These are phyloP conservation scores for Teratosphaeriaceae sp. DNA, from an alignment of 2,329 filamentous ascomycete genomes.

Conservation along the genomic window DNA sequence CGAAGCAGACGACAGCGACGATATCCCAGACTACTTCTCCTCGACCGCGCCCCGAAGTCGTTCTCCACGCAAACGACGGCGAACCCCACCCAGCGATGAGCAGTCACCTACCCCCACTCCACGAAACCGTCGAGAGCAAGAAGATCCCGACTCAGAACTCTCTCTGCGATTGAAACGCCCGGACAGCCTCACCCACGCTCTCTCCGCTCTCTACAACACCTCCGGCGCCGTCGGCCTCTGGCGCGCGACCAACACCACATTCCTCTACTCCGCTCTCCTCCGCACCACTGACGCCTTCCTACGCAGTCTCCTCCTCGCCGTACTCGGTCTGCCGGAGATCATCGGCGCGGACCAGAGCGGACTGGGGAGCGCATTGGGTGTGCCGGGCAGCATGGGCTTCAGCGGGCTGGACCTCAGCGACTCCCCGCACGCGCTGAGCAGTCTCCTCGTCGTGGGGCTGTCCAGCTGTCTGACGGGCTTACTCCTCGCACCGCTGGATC, in stretches of 20 bases:
- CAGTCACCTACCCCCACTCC: slow-evolving; percentile 25
- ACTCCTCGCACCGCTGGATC: slow-evolving; percentile 77
- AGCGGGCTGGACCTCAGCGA: slow-evolving; percentile 69
- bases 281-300: slow-evolving; percentile 90
- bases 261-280: slow-evolving; percentile 80
- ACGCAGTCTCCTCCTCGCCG: slow-evolving; percentile 78
- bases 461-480: slow-evolving; percentile 67
- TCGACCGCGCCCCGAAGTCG: slow-evolving; percentile 54
- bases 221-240: slow-evolving; percentile 89
- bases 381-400: slow-evolving; percentile 27
- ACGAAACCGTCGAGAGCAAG: slow-evolving; percentile 17
- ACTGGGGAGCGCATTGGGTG: slow-evolving; percentile 47
- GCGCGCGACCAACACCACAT: slow-evolving; percentile 89
- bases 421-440: slow-evolving; percentile 74
- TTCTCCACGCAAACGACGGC: slow-evolving; percentile 35
- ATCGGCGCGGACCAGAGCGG: slow-evolving; percentile 70
- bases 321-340: slow-evolving; percentile 83
- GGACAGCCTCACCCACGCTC: slow-evolving; percentile 77
- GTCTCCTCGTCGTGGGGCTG: slow-evolving; percentile 64
- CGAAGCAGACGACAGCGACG: slow-evolving; percentile 42
- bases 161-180: slow-evolving; percentile 65
- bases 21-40: slow-evolving; percentile 70
- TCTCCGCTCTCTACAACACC: slow-evolving; percentile 81
- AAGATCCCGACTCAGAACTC: slow-evolving; percentile 32
- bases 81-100: slow-evolving; percentile 22